Evolutionary conservation across 176 grass and related monocot species (phyloP).

Genomic region (Triticum dicoccoides): DNA sequence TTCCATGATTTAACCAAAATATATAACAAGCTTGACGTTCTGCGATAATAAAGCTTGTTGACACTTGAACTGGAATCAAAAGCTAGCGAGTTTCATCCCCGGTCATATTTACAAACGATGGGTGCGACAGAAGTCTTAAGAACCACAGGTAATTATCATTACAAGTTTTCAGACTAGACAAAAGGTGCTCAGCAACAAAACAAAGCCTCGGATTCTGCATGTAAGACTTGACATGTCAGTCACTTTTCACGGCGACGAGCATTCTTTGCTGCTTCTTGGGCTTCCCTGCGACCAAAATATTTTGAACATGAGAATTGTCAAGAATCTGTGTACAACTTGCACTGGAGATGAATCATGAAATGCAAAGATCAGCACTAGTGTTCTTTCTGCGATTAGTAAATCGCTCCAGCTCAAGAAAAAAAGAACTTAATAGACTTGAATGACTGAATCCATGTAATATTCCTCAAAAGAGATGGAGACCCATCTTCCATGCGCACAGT

Average conservation of each 20-base stretch:
- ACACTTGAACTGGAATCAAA: neutral
- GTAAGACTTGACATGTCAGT: neutral
- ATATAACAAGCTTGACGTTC: neutral
- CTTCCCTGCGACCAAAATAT: neutral
- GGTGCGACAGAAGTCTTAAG: neutral
- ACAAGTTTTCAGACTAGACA: neutral
- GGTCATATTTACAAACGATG: neutral
- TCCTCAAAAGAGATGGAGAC: neutral
- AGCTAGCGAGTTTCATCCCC: neutral
- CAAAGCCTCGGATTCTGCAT: neutral
- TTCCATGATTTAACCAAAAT: neutral
- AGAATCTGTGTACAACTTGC: neutral
- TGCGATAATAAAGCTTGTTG: neutral
- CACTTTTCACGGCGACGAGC: neutral
- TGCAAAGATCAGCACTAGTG: neutral
- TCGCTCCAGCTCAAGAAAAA: neutral
- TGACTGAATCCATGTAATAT: neutral
- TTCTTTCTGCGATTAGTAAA: neutral
- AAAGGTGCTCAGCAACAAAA: neutral
- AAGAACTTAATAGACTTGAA: neutral
- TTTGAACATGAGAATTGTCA: neutral
- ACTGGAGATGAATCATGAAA: neutral
- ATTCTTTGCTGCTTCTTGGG: neutral
- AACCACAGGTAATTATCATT: neutral
- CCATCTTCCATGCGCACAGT: neutral